Conservation (phyloP, 2,329 filamentous ascomycete genomes). For the Botrytis tulipae region DNA sequence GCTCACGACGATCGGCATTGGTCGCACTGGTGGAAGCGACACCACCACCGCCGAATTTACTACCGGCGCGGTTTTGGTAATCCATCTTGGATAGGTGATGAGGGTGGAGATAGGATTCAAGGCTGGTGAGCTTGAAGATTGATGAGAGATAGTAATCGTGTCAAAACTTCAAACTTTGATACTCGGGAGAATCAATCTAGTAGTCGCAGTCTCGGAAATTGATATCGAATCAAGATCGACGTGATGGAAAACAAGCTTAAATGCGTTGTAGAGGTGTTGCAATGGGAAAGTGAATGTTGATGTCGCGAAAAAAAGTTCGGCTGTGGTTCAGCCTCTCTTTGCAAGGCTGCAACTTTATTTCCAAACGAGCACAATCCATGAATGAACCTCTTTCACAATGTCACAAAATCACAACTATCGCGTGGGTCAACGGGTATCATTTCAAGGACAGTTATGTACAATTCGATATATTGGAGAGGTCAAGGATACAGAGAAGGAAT, state of each 20-base stretch:
- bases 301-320: slow-evolving; percentile 25
- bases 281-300: slow-evolving; percentile 17
- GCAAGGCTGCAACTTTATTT: slow-evolving; percentile 22
- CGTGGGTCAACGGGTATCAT: slow-evolving; percentile 76
- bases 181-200: too few relatives aligned
- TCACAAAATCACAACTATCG: slow-evolving; percentile 36
- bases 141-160: not conserved
- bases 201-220: not conserved
- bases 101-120: not conserved
- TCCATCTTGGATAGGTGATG: slow-evolving; percentile 51
- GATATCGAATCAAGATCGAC: not conserved
- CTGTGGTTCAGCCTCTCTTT: slow-evolving; percentile 32
- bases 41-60: slow-evolving; percentile 96
- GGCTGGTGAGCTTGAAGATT: slow-evolving; percentile 3
- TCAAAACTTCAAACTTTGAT: not conserved
- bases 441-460: slow-evolving; percentile 74
- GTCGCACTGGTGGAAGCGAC: slow-evolving; percentile 91
- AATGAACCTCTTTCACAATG: slow-evolving; percentile 29
- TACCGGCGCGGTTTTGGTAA: slow-evolving; percentile 89
- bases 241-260: not conserved
- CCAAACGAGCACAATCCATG: slow-evolving; percentile 16
- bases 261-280: not conserved
- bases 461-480: slow-evolving; percentile 80
- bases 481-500: slow-evolving; percentile 62
- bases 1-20: slow-evolving; percentile 95